A percentile compares a stretch with the other conserved stretches of the same genome.
These are phyloP conservation scores for Nannizziopsis arthrosporioides DNA, from an alignment of 2,329 filamentous ascomycete genomes.

Conservation along the genomic window DNA sequence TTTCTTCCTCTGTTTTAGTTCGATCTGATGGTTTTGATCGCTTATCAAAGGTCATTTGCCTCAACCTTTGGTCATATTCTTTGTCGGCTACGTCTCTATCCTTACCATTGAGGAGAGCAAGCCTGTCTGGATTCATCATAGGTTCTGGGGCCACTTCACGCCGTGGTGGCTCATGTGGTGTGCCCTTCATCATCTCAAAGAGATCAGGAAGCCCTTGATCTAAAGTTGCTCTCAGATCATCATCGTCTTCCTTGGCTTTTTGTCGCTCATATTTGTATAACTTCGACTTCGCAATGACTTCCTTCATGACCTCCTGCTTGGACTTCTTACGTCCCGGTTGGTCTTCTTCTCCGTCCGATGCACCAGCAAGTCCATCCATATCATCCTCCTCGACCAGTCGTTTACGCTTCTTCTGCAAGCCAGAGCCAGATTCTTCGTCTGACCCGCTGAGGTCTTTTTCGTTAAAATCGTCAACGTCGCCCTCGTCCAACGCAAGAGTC, in stretches of 20 bases:
- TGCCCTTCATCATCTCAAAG: slow-evolving; percentile 54
- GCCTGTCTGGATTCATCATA: slow-evolving; percentile 52
- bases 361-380: slow-evolving; percentile 21
- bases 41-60: slow-evolving; percentile 71
- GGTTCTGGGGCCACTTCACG: slow-evolving; percentile 34
- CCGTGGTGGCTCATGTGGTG: slow-evolving; percentile 42
- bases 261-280: slow-evolving; percentile 90
- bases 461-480: slow-evolving; percentile 60
- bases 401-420: slow-evolving; percentile 42
- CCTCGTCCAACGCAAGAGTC: slow-evolving; percentile 53
- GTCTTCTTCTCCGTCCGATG: slow-evolving; percentile 38
- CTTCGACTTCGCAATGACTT: slow-evolving; percentile 95
- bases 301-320: slow-evolving; percentile 95
- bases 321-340: slow-evolving; percentile 78
- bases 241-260: slow-evolving; percentile 82
- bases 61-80: slow-evolving; percentile 75
- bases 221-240: slow-evolving; percentile 70
- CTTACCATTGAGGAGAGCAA: slow-evolving; percentile 47
- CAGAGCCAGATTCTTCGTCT: slow-evolving; percentile 49
- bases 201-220: slow-evolving; percentile 74
- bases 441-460: slow-evolving; percentile 56
- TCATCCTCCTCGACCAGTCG: slow-evolving; percentile 36
- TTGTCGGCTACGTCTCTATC: slow-evolving; percentile 62
- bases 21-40: slow-evolving; percentile 74
- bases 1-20: slow-evolving; percentile 85